A percentile compares a stretch with the other conserved stretches of the same genome.
Evolutionary conservation across 805 yeast genomes (phyloP).

Genomic region (Candida nemodendra): DNA sequence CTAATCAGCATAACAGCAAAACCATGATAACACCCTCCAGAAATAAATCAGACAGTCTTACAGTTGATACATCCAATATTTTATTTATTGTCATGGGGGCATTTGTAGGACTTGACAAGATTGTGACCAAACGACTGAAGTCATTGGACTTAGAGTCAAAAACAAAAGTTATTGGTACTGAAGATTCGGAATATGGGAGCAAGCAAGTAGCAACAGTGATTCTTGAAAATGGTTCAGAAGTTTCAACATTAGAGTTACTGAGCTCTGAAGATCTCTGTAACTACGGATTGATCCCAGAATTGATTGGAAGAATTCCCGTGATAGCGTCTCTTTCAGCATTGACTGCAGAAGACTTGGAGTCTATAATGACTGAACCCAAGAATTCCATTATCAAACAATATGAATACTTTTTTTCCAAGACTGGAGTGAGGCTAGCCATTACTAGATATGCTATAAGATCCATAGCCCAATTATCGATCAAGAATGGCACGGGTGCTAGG

Average conservation of each 20-base stretch:
- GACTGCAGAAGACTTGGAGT: constrained; percentile 42
- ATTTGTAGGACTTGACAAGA: constrained; percentile 55
- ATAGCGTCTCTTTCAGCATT: constrained; percentile 49
- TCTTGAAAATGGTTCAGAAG: constrained; percentile 36
- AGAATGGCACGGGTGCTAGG: constrained; percentile 61
- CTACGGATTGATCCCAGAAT: constrained; percentile 59
- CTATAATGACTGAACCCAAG: constrained; percentile 54
- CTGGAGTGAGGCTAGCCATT: constrained; percentile 49
- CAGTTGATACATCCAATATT: constrained; percentile 55
- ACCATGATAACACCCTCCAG: constrained; percentile 11
- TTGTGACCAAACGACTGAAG: constrained; percentile 41
- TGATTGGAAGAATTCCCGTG: constrained; percentile 58
- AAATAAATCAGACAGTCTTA: constrained; percentile 37
- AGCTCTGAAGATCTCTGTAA: constrained; percentile 50
- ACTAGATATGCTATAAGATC: constrained; percentile 47
- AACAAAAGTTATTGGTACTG: constrained; percentile 5
- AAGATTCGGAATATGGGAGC: constrained; percentile 9
- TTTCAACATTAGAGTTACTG: constrained; percentile 44
- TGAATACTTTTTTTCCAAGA: constrained; percentile 50
- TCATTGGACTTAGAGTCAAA: constrained; percentile 22
- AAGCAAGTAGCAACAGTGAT: constrained; percentile 36
- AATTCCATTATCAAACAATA: constrained; percentile 55
- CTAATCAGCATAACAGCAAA: constrained; percentile 20
- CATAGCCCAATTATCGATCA: constrained; percentile 48
- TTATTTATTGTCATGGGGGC: constrained; percentile 62